Evolutionary conservation across 2,329 filamentous ascomycete genomes (phyloP).

Genomic region (Intubia oerlemansii): DNA sequence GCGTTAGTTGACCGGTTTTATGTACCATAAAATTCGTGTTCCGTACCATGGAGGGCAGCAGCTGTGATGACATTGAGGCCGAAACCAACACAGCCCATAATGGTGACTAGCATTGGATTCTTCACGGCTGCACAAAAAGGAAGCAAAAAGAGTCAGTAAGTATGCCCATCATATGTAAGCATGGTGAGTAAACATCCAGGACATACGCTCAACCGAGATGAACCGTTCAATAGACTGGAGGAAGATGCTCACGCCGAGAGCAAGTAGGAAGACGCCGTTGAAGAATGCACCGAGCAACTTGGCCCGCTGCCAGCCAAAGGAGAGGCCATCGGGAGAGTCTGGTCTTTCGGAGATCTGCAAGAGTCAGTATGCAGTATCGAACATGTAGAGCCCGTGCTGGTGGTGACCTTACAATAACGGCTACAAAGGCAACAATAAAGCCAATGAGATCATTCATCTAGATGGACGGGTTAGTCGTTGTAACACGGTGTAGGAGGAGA

Average conservation of each 20-base stretch:
- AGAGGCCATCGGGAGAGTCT: constrained; percentile 33
- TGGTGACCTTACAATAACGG: constrained; percentile 44
- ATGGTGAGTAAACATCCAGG: too few relatives aligned
- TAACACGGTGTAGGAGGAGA: too few relatives aligned
- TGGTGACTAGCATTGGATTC: constrained; percentile 42
- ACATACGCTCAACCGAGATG: constrained; percentile 29
- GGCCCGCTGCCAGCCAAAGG: constrained; percentile 60
- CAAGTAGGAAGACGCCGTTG: constrained; percentile 56
- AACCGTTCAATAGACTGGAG: constrained; percentile 56
- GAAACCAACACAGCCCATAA: constrained; percentile 47
- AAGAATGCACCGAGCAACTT: constrained; percentile 59
- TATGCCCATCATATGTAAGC: neutral
- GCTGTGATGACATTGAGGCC: constrained; percentile 45
- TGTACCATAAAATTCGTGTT: neutral
- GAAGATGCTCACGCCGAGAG: constrained; percentile 49
- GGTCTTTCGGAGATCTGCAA: constrained; percentile 37
- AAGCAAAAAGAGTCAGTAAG: neutral
- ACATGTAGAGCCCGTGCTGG: too few relatives aligned
- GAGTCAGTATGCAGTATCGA: too few relatives aligned
- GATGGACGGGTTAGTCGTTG: too few relatives aligned
- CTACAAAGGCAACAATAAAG: constrained; percentile 43
- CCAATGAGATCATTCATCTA: constrained; percentile 51
- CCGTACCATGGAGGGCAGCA: constrained; percentile 39
- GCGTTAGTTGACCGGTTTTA: neutral
- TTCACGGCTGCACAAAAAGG: constrained; percentile 33